Conservation (phyloP, 1,284 basidiomycete species). For the Termitomyces sp. region DNA sequence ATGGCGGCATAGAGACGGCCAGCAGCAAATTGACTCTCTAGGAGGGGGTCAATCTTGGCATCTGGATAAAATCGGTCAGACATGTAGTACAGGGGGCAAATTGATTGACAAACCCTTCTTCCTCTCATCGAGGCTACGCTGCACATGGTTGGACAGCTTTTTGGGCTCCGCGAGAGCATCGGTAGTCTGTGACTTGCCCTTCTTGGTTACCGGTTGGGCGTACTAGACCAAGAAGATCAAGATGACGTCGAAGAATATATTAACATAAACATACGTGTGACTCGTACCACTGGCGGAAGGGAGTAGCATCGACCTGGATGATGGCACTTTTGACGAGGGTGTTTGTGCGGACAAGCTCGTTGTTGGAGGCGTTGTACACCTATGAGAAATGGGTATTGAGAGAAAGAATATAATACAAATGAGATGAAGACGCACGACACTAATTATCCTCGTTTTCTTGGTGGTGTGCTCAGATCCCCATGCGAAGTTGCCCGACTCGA, state of each 20-base stretch:
- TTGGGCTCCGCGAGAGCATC: conserved; percentile 52
- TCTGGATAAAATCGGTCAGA: conserved; percentile 37
- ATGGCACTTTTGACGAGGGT: conserved; percentile 93
- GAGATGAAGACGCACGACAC: conserved; percentile 68
- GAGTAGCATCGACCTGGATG: conserved; percentile 93
- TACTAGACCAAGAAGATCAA: conserved; percentile 49
- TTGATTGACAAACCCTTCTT: conserved; percentile 64
- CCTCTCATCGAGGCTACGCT: conserved; percentile 80
- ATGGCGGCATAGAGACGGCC: conserved; percentile 88
- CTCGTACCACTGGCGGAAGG: conserved; percentile 99
- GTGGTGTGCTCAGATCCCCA: conserved; percentile 93
- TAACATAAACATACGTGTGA: conserved; percentile 66
- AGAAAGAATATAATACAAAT: neutral
- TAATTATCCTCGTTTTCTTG: conserved; percentile 89
- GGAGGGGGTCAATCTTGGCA: conserved; percentile 83
- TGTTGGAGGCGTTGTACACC: conserved; percentile 98
- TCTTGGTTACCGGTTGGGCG: conserved; percentile 86
- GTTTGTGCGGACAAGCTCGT: conserved; percentile 97
- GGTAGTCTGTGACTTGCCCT: conserved; percentile 60
- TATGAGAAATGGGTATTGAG: conserved; percentile 24
- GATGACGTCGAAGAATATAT: conserved; percentile 6
- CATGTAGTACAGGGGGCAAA: neutral
- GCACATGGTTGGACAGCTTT: conserved; percentile 87
- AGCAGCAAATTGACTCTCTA: conserved; percentile 83
- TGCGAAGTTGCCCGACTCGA: conserved; percentile 94